Percentiles rank a stretch among this genome's conserved stretches.
These are phyloP conservation scores for Chenopodium quinoa DNA, from an alignment of 148 eudicot species.

Conservation along the genomic window DNA sequence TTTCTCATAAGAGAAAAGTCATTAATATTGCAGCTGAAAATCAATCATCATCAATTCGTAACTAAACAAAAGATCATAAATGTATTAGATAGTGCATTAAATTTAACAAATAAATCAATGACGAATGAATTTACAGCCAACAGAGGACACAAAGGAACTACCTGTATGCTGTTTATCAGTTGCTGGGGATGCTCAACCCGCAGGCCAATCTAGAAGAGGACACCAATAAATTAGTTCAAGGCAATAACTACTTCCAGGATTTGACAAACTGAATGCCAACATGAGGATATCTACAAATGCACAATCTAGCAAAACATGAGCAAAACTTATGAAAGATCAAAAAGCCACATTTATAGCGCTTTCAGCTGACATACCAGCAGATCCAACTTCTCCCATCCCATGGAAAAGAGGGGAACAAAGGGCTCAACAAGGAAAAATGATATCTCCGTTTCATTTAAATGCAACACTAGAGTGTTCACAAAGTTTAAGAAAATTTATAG, in stretches of 20 bases:
- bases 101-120: not conserved
- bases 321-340: not conserved
- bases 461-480: too few relatives aligned
- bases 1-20: not conserved
- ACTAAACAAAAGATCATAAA: not conserved
- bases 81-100: not conserved
- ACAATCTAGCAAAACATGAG: not conserved
- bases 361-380: not conserved
- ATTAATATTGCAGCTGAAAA: not conserved
- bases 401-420: not conserved
- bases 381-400: not conserved
- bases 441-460: too few relatives aligned
- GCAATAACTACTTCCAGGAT: not conserved
- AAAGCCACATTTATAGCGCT: not conserved
- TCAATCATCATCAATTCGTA: not conserved
- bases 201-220: conserved; percentile 68
- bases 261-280: not conserved
- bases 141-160: conserved; percentile 21
- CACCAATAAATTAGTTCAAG: conserved; percentile 12
- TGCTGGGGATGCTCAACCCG: conserved; percentile 97
- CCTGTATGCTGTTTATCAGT: conserved; percentile 89
- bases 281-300: not conserved
- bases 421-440: not conserved
- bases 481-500: too few relatives aligned
- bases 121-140: not conserved